phyloP scores from a whole-genome alignment of 2,329 filamentous ascomycete species.

The Fusarium redolens region DNA sequence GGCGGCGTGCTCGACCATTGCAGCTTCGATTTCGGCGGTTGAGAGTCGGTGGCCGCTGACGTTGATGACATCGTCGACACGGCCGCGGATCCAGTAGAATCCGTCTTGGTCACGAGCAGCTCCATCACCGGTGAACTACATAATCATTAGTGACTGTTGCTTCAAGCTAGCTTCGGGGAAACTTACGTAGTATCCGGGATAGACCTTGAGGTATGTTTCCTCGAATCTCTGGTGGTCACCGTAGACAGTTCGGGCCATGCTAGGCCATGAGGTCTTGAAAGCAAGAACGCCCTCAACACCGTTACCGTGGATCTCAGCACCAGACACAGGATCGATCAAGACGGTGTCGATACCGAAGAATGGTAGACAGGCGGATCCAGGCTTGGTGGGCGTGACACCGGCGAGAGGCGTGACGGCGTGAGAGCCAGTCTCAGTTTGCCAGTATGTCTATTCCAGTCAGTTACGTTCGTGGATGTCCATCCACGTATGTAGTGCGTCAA shows the following conservation, averaged over 20 bases:
- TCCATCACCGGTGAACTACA: slow-evolving; percentile 85
- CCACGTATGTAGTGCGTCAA: not conserved
- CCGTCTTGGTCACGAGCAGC: slow-evolving; percentile 92
- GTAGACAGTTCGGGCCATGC: slow-evolving; percentile 97
- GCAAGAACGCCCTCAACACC: slow-evolving; percentile 93
- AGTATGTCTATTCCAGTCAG: slow-evolving; percentile 78
- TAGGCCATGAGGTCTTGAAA: slow-evolving; percentile 95
- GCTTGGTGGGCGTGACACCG: slow-evolving; percentile 92
- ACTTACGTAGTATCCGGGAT: slow-evolving; percentile 92
- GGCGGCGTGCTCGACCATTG: slow-evolving; percentile 84
- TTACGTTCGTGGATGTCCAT: not conserved
- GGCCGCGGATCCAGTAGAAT: slow-evolving; percentile 97
- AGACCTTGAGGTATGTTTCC: slow-evolving; percentile 95
- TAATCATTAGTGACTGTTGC: accelerated
- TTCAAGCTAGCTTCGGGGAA: accelerated
- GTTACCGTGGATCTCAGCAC: slow-evolving; percentile 87
- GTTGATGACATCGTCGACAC: slow-evolving; percentile 96
- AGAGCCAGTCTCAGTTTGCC: slow-evolving; percentile 97
- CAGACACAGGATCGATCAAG: slow-evolving; percentile 92
- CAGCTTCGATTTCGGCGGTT: slow-evolving; percentile 96
- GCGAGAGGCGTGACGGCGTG: slow-evolving; percentile 91
- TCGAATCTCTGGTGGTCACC: slow-evolving; percentile 95
- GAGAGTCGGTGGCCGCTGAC: slow-evolving; percentile 93
- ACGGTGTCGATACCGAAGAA: slow-evolving; percentile 97
- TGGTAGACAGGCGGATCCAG: slow-evolving; percentile 90